Evolutionary conservation across 331 rosid species (phyloP).

Genomic region (Pyracantha coccinea): DNA sequence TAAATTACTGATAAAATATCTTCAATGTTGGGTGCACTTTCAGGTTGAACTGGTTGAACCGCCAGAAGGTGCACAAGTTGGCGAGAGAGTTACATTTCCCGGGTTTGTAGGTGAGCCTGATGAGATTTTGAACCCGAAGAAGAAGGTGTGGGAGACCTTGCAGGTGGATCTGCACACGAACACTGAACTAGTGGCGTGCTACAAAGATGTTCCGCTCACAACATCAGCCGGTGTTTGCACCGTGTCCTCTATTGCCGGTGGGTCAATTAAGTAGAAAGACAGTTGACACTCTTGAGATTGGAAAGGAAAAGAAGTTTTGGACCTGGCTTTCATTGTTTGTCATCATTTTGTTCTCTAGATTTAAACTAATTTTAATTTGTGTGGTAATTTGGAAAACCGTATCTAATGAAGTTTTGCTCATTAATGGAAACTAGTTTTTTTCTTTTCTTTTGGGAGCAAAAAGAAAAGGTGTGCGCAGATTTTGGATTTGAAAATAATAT

Average conservation of each 20-base stretch:
- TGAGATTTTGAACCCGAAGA: constrained; percentile 80
- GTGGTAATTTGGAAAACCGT: not conserved
- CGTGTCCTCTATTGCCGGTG: constrained; percentile 52
- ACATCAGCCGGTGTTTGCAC: constrained; percentile 87
- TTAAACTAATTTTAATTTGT: not conserved
- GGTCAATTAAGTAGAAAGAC: constrained; percentile 44
- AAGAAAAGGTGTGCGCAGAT: not conserved
- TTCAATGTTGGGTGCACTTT: not conserved
- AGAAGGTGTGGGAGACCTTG: constrained; percentile 89
- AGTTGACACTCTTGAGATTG: not conserved
- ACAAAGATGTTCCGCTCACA: constrained; percentile 61
- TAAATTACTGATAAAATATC: not conserved
- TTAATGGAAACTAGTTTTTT: not conserved
- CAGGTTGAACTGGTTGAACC: constrained; percentile 91
- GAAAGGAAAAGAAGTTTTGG: not conserved
- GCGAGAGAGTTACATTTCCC: constrained; percentile 61
- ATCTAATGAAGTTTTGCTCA: not conserved
- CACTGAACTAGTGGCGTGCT: constrained; percentile 59
- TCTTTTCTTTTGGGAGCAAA: not conserved
- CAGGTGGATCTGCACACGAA: constrained; percentile 63
- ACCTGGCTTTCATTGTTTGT: not conserved
- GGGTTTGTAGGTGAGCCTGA: constrained; percentile 75
- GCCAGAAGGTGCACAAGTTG: constrained; percentile 60
- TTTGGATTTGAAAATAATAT: not conserved
- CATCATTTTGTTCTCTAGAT: not conserved